Percentiles rank a stretch among this genome's conserved stretches.
Conservation (phyloP, 441 rosid genomes). For the Breynia disticha region DNA sequence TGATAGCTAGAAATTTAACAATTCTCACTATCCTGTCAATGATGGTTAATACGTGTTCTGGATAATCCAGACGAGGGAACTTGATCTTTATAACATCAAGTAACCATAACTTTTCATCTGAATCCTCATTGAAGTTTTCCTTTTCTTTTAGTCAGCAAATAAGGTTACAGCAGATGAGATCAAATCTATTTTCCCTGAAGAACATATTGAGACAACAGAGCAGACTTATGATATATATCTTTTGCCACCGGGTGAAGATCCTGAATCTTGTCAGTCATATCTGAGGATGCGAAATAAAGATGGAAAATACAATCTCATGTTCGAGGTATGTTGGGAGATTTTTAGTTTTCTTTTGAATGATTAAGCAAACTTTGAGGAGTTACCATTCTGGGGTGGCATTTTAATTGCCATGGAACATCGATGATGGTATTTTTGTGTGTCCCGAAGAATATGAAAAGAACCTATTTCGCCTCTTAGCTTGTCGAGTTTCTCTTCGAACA, state of each 20-base stretch:
- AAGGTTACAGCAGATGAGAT: conserved; percentile 56
- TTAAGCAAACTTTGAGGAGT: neutral
- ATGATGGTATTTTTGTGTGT: neutral
- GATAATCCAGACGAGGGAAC: too few relatives aligned
- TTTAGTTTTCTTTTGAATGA: conserved; percentile 5
- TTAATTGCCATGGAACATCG: conserved; percentile 3
- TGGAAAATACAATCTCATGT: conserved; percentile 98
- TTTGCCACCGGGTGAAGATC: conserved; percentile 98
- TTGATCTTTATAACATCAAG: neutral
- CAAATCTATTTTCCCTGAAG: conserved; percentile 57
- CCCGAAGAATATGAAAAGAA: too few relatives aligned
- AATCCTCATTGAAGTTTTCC: conserved; percentile 15
- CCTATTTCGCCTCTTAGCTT: too few relatives aligned
- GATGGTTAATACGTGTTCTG: too few relatives aligned
- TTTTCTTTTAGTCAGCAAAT: conserved; percentile 59
- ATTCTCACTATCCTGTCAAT: too few relatives aligned
- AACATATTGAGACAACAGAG: conserved; percentile 60
- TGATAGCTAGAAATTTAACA: too few relatives aligned
- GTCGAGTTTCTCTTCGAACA: too few relatives aligned
- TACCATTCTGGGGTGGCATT: conserved; percentile 4
- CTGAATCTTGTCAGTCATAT: conserved; percentile 92
- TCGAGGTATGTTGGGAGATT: conserved; percentile 61
- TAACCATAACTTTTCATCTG: neutral
- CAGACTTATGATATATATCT: conserved; percentile 95
- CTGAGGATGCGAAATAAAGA: conserved; percentile 96